Base-by-base conservation (phyloP, 306 rosid genomes). In the Vigna hirtella region DNA sequence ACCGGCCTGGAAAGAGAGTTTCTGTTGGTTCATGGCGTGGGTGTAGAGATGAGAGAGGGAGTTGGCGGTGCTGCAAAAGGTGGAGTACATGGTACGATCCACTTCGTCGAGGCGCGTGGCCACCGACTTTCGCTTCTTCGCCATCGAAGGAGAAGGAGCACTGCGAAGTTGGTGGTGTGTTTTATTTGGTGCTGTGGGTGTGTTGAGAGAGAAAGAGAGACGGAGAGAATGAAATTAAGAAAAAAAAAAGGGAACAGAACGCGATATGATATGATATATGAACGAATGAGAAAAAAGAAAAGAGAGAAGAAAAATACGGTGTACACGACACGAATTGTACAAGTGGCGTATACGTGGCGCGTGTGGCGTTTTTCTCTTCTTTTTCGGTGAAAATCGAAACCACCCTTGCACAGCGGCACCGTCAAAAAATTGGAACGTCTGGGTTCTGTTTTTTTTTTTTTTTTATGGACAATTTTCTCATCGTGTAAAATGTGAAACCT, bases 21-120 rank as follows among this genome's bases (percentile, higher is more conserved):
- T 88, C 55, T 94, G 97, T 40, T 94, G 94, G 78, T 88, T 92
- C 94, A 92, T 90, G 63, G 95, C 90, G 82, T 94, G 97, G 53
- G 97, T 82, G 76, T 94, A 94, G 56, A 94, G 93, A 74, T 92
- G 98, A 14, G 98, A 94, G 66, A 94, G 97, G 51, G 98, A 94
- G 66, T 94, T 94, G 0, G 98, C 98, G 62, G 97, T 97, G 90
- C 88, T 89, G 89, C 97, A 90, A 88, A 94, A 94, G 12, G 95
- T 86, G 65, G 98, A 79, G 85, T 94, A 94, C 92, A 90, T 92
- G 89, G 88, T 90, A 24, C 97, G 95, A 87, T 94, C 98, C 62
- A 92, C 98, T 87, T 94, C 97, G 71, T 94, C 98, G 48, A 94
- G 93, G 82, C 93, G 91, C 67, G 95, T 85, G 7, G 96, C 93